Evolutionary conservation across 2,329 filamentous ascomycete genomes (phyloP), one percentile per base, ranked within the genome.

Genomic region (Pezicula carpinea): DNA sequence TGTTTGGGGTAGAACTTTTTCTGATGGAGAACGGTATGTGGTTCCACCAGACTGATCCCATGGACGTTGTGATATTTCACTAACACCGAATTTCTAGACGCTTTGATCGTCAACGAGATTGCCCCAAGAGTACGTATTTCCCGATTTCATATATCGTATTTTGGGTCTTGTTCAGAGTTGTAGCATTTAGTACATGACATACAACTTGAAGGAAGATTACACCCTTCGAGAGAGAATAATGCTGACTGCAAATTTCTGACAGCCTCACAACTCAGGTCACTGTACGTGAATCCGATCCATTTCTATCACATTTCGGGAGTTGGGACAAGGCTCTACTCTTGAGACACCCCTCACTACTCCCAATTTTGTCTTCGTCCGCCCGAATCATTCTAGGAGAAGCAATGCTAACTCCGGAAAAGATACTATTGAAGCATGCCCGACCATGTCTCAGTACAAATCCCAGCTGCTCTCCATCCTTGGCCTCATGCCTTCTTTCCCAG

Each of bases 1-100:
- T 96, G 26, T 99, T 96, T 66, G 93, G 92, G 1, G 92, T 97
- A 0, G 93, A 99, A 69, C 88, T 97, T 82, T 99, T 99, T 69
- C 69, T 97, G 3, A 77, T 91, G 10, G 71, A 82, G 41, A 82
- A 93, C 58, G 81, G 76, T 49, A 72, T 11, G 26, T 29, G 73
- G 2, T 74, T 96, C 2, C 77, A 96, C 58, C 18, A 21, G 14
- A 38, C 18, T 39, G 51, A 31, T 44, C 8, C 8, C 17, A 23
- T 23, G 26, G 6, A 26, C 23, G 22, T 46, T 53, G 23, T 19
- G 2, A 22, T 29, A 43, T 11, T 34, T 49, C 31, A 41, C 42
- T 40, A 18, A 34, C 29, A 8, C 13, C 14, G 13, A 11, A 39
- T 13, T 14, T 13, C n/a, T 42, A 74, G 73, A 74, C 43, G 71